Base-by-base conservation (phyloP, 2,329 filamentous ascomycete genomes). In the Ceratocystis colombiana region DNA sequence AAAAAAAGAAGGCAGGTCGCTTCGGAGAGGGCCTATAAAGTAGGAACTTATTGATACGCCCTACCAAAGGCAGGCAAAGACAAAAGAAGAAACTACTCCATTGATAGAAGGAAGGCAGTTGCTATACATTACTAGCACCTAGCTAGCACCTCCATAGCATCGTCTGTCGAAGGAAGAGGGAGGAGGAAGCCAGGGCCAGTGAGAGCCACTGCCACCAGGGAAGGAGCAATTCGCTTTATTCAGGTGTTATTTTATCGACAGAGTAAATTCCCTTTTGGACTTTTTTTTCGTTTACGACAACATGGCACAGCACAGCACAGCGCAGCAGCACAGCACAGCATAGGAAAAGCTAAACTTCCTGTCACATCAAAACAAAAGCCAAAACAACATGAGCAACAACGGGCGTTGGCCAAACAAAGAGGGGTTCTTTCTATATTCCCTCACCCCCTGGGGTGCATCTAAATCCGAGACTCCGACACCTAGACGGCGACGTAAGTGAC, bases 151-250 rank as follows among this genome's bases (percentile, higher is more conserved):
- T 28, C 17, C 25, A 46, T 22, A 44, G n/a, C 44, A 64, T 41
- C 37, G 37, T 41, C 37, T 41, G 37, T 41, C 48, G 37, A 20
- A 59, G 63, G 53, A 65, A 59, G 50, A 59, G 30, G 53, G 50
- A 65, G 41, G 50, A 53, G 41, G 50, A 53, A 59, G 50, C 48
- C 62, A 55, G 37, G 37, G 63, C 63, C 63, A 64, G 12, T 15
- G 41, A 57, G 17, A 45, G 46, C 62, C 48, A 53, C 62, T 55
- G 53, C 50, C 50, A 46, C 46, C 41, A 57, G 62, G 48, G 46
- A 55, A 55, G 46, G 46, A 57, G 50, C 50, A 28, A 59, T 45
- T 61, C 48, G 63, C 33, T 59, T 59, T 59, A 65, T 59, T 55
- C 33, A 5, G 3, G 45, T 61, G 8, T 22, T n/a, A 41, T 57